phyloP scores from a whole-genome alignment of 768 basidiomycete species.

The Dentipellis fragilis region DNA sequence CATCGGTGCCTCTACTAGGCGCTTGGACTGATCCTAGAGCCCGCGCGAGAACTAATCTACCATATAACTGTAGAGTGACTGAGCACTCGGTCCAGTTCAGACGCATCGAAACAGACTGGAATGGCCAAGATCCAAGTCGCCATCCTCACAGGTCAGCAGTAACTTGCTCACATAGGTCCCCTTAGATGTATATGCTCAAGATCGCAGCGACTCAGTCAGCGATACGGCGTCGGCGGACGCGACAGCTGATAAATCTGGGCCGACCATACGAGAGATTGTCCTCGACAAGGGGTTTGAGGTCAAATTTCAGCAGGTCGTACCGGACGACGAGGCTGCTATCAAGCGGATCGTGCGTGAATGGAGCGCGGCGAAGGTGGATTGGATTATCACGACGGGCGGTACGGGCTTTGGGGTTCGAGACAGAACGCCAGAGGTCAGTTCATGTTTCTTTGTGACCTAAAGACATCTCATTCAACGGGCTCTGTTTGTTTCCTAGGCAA shows the following conservation, averaged over 20 bases:
- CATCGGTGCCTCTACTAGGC: too few species aligned
- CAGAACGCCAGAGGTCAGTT: constrained; percentile 67
- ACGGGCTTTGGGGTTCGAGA: constrained; percentile 82
- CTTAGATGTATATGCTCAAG: not conserved
- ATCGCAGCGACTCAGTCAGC: constrained; percentile 39
- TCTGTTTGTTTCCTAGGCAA: constrained; percentile 31
- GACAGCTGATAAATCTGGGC: constrained; percentile 56
- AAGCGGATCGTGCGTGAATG: constrained; percentile 35
- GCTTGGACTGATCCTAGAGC: too few species aligned
- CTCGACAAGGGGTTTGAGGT: constrained; percentile 12
- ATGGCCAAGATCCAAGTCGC: constrained; percentile 10
- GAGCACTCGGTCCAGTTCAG: too few species aligned
- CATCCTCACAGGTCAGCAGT: constrained; percentile 19
- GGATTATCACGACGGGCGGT: constrained; percentile 78
- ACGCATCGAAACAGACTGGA: too few species aligned
- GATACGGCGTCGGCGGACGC: constrained; percentile 50
- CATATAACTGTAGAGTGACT: too few species aligned
- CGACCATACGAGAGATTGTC: constrained; percentile 46
- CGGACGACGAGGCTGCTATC: constrained; percentile 55
- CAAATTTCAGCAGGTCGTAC: constrained; percentile 33
- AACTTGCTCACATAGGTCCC: not conserved
- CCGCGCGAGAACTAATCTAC: too few species aligned
- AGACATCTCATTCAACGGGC: not conserved
- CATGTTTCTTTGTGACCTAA: not conserved
- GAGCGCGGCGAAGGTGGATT: constrained; percentile 43